phyloP scores from a whole-genome alignment of 225 moss, liverwort and hornwort genomes.

The Marchantia polymorpha region DNA sequence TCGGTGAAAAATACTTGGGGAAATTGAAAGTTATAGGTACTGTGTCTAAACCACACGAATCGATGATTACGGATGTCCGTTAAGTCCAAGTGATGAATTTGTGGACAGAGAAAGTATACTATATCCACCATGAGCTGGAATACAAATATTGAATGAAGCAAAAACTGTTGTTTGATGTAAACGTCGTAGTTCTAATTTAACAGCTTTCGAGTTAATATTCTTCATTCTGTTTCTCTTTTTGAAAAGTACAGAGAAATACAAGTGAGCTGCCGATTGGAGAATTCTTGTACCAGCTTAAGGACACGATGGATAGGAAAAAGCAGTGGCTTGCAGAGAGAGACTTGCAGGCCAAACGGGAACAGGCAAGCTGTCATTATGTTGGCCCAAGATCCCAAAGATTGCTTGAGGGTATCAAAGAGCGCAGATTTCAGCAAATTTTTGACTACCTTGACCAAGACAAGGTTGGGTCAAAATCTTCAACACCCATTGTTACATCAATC shows the following conservation, averaged over 20 bases:
- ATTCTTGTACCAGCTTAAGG: slow-evolving; percentile 73
- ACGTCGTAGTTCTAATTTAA: not conserved
- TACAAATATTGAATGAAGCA: not conserved
- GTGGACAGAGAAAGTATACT: not conserved
- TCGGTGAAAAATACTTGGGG: too few relatives aligned
- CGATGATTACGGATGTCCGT: not conserved
- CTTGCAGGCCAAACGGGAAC: slow-evolving; percentile 55
- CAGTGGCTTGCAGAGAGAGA: slow-evolving; percentile 49
- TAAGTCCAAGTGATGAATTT: not conserved
- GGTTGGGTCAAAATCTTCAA: slow-evolving; percentile 33
- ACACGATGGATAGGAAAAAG: slow-evolving; percentile 74
- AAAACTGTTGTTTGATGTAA: too few relatives aligned
- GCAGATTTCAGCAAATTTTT: slow-evolving; percentile 78
- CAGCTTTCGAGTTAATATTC: not conserved
- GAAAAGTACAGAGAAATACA: slow-evolving; percentile 64
- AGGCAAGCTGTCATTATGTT: slow-evolving; percentile 76
- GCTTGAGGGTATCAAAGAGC: slow-evolving; percentile 61
- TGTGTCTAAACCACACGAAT: not conserved
- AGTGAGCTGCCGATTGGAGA: slow-evolving; percentile 81
- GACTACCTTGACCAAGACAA: slow-evolving; percentile 79
- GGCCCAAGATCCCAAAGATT: slow-evolving; percentile 76
- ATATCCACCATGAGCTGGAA: not conserved
- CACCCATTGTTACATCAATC: not conserved
- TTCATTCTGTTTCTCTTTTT: not conserved
- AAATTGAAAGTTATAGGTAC: not conserved